Percentiles rank a stretch among this genome's conserved stretches.
phyloP scores from a whole-genome alignment of 371 early-diverging fungal genomes.

The Mortierella sp. region DNA sequence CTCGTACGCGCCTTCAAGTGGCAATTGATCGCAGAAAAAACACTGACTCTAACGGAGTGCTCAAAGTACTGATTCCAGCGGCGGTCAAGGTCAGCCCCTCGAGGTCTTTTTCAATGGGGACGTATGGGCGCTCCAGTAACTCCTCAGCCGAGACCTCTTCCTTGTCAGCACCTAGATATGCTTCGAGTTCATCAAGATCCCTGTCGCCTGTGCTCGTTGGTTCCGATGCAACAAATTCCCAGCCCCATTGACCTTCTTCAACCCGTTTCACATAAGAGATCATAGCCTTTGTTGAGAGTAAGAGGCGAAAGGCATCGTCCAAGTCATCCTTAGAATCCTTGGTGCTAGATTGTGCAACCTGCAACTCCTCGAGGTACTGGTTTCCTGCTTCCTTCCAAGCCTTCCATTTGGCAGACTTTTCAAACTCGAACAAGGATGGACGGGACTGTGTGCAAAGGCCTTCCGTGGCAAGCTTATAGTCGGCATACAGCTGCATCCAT shows the following conservation, averaged over 20 bases:
- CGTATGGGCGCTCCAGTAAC: constrained; percentile 40
- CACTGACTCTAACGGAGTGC: constrained; percentile 19
- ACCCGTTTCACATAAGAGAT: constrained; percentile 39
- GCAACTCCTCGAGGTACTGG: constrained; percentile 12
- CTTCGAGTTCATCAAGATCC: constrained; percentile 47
- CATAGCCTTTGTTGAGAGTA: constrained; percentile 32
- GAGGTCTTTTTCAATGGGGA: constrained; percentile 19
- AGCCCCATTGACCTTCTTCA: constrained; percentile 46
- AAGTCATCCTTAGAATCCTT: neutral
- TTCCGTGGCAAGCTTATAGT: constrained; percentile 50
- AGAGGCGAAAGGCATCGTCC: constrained; percentile 12
- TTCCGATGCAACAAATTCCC: constrained; percentile 27
- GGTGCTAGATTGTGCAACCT: neutral
- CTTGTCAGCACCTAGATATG: constrained; percentile 41
- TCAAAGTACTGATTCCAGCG: constrained; percentile 45
- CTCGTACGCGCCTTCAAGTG: no score
- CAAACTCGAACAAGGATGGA: constrained; percentile 49
- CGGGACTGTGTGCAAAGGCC: constrained; percentile 38
- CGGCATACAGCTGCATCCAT: constrained; percentile 36
- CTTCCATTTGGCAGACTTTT: constrained; percentile 54
- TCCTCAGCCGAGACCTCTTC: constrained; percentile 52
- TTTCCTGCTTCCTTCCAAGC: constrained; percentile 50
- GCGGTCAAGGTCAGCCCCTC: constrained; percentile 32
- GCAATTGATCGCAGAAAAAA: neutral
- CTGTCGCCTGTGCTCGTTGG: constrained; percentile 25